Evolutionary conservation across 2,329 filamentous ascomycete genomes (phyloP).

Genomic region (Penicillium digitatum): DNA sequence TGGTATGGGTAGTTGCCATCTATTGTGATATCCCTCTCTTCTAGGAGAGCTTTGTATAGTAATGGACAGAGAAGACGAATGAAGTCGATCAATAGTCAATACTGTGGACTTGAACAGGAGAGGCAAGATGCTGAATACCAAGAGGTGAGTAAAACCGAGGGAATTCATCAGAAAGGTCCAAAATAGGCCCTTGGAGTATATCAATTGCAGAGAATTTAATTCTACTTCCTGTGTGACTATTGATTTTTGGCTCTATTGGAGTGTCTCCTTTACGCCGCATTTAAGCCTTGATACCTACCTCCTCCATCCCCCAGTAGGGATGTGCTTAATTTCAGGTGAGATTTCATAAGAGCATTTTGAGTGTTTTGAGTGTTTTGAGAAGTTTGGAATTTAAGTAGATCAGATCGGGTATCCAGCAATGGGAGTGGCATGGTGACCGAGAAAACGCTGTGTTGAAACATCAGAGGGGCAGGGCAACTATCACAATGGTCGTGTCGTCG

Average conservation of each 20-base stretch:
- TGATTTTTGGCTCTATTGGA: neutral
- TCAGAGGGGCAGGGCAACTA: constrained; percentile 6
- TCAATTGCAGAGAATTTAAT: neutral
- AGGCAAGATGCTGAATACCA: neutral
- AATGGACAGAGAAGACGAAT: constrained; percentile 8
- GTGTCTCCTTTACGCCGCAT: neutral
- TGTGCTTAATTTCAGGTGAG: neutral
- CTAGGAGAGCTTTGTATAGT: constrained; percentile 16
- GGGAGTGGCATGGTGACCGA: constrained; percentile 17
- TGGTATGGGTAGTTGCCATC: constrained; percentile 6
- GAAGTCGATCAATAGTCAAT: neutral
- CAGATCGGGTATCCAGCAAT: constrained; percentile 36
- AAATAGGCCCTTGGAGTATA: neutral
- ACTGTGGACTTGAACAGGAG: neutral
- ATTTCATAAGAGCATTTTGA: neutral
- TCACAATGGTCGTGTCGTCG: constrained; percentile 6
- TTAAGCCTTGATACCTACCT: neutral
- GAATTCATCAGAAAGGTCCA: neutral
- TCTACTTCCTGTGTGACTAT: neutral
- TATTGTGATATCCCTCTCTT: constrained; percentile 20
- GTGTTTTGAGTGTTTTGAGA: neutral
- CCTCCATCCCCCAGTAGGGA: neutral
- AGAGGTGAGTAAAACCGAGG: neutral
- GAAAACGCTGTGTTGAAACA: constrained; percentile 29
- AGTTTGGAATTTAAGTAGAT: constrained; percentile 15